Evolutionary conservation across 2,329 filamentous ascomycete genomes (phyloP).

Genomic region (Beauveria scarabaeidicola): DNA sequence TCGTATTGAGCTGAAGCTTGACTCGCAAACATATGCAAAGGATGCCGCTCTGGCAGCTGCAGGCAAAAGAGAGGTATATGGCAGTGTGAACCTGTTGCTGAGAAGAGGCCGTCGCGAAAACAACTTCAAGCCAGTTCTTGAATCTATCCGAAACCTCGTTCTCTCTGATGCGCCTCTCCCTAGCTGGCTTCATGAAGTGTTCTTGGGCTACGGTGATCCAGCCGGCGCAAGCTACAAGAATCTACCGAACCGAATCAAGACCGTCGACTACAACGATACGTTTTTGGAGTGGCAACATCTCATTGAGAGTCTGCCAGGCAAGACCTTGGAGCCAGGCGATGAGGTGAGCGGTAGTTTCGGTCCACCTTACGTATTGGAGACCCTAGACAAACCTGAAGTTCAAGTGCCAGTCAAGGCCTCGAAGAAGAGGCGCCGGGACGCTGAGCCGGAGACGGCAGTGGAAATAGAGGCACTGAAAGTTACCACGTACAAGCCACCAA

Average conservation of each 20-base stretch:
- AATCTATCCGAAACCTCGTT: conserved; percentile 81
- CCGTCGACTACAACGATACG: conserved; percentile 85
- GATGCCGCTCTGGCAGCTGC: conserved; percentile 60
- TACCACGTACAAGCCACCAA: conserved; percentile 81
- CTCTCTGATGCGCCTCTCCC: conserved; percentile 80
- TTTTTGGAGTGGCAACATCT: conserved; percentile 95
- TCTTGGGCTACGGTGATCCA: conserved; percentile 94
- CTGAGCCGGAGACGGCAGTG: conserved; percentile 54
- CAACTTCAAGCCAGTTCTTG: conserved; percentile 90
- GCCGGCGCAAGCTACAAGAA: conserved; percentile 79
- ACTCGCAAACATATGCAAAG: conserved; percentile 65
- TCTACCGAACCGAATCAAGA: conserved; percentile 66
- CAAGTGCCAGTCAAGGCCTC: conserved; percentile 50
- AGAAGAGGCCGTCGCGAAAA: conserved; percentile 83
- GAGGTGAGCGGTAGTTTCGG: conserved; percentile 65
- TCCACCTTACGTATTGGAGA: conserved; percentile 80
- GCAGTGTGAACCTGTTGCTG: conserved; percentile 75
- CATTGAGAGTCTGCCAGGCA: conserved; percentile 80
- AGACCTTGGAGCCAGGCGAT: conserved; percentile 70
- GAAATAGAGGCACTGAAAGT: conserved; percentile 66
- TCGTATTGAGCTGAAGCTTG: conserved; percentile 72
- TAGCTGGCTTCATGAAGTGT: conserved; percentile 91
- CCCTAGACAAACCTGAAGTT: conserved; percentile 44
- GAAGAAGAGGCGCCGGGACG: conserved; percentile 81
- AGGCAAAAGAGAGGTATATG: conserved; percentile 73